Evolutionary conservation across 192 early-diverging fungal genomes (phyloP).

Genomic region (Umbelopsis sp.): DNA sequence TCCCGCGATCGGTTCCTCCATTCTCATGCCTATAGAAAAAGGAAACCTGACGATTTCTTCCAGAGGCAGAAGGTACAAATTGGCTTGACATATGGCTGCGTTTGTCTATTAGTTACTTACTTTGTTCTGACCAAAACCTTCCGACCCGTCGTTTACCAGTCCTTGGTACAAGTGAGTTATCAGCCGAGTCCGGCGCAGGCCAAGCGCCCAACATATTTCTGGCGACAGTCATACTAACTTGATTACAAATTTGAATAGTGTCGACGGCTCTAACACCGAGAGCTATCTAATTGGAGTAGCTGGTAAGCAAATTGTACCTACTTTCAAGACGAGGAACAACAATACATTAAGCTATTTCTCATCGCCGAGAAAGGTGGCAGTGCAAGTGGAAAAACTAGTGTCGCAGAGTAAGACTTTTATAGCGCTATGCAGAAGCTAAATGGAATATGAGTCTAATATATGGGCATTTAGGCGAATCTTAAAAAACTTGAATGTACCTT

Average conservation of each 20-base stretch:
- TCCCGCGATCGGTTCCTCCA: neutral
- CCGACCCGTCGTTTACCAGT: neutral
- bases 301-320: conserved; percentile 40
- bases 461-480: conserved; percentile 55
- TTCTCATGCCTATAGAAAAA: conserved; percentile 13
- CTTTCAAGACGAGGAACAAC: no score
- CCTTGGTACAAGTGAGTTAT: conserved; percentile 20
- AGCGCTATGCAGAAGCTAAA: neutral
- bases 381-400: conserved; percentile 85
- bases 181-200: neutral
- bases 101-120: no score
- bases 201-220: neutral
- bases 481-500: conserved; percentile 74
- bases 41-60: conserved; percentile 18
- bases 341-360: no score
- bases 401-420: conserved; percentile 53
- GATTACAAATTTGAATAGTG: conserved; percentile 28
- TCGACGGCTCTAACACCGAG: conserved; percentile 63
- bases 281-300: conserved; percentile 77
- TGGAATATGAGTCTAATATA: neutral
- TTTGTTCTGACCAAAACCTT: neutral
- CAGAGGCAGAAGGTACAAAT: conserved; percentile 6
- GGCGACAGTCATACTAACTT: neutral
- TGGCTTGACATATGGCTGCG: neutral
- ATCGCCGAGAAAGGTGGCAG: conserved; percentile 57